Conservation (phyloP, 2,329 filamentous ascomycete species). For the Pestalotiopsis sp. region DNA sequence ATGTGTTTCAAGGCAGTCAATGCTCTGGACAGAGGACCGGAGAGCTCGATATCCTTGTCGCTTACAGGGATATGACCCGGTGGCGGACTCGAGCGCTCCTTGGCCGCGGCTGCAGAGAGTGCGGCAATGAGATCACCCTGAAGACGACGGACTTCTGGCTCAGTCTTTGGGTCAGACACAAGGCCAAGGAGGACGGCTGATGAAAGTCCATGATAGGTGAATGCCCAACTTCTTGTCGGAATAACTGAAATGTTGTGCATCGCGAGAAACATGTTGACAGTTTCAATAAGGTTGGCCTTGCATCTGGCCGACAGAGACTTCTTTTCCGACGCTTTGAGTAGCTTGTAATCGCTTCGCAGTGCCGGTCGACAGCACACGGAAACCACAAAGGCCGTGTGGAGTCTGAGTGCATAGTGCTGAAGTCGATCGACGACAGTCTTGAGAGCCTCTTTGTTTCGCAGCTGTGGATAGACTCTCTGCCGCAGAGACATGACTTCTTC, state of each 20-base stretch:
- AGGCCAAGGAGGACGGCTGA: conserved; percentile 66
- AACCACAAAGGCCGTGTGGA: conserved; percentile 65
- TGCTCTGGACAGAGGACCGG: conserved; percentile 61
- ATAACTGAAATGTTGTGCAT: conserved; percentile 70
- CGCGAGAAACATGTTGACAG: conserved; percentile 67
- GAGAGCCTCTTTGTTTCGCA: conserved; percentile 62
- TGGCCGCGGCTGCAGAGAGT: conserved; percentile 63
- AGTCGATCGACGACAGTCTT: conserved; percentile 63
- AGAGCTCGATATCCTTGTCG: conserved; percentile 62
- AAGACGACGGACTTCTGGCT: conserved; percentile 62
- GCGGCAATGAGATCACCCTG: conserved; percentile 65
- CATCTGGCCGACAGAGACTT: conserved; percentile 56
- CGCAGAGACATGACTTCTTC: conserved; percentile 53
- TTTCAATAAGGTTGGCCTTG: conserved; percentile 63
- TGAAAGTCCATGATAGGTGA: conserved; percentile 67
- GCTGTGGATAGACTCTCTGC: conserved; percentile 47
- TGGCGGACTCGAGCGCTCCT: conserved; percentile 54
- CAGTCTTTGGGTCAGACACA: conserved; percentile 61
- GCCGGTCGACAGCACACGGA: conserved; percentile 66
- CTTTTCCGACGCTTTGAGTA: conserved; percentile 53
- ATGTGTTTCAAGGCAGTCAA: conserved; percentile 64
- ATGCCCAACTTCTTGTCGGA: conserved; percentile 67
- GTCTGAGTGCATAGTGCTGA: conserved; percentile 63
- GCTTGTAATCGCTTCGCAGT: conserved; percentile 52
- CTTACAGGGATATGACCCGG: conserved; percentile 53